A percentile compares a stretch with the other conserved stretches of the same genome.
Conservation (phyloP, 2,329 filamentous ascomycete genomes). For the Penicillium sumatraense region DNA sequence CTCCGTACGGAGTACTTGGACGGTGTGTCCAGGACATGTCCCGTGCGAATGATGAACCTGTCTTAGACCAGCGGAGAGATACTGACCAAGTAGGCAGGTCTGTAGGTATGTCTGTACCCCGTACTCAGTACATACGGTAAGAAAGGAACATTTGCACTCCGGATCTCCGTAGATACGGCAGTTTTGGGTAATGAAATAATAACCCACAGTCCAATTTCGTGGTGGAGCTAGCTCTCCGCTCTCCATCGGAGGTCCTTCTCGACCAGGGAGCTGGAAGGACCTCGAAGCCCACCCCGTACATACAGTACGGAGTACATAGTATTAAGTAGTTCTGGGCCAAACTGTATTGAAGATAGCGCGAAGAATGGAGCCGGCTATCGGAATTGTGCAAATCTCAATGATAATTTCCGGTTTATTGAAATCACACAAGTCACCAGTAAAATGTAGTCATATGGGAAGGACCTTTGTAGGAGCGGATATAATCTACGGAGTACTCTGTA, state of each 20-base stretch:
- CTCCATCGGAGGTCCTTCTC: conserved; percentile 18
- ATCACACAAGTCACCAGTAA: background rate
- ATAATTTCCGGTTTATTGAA: background rate
- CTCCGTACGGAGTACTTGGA: too few species aligned
- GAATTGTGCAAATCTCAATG: conserved; percentile 4
- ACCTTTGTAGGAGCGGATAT: background rate
- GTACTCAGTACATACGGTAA: background rate
- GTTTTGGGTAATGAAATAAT: background rate
- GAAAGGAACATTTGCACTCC: background rate
- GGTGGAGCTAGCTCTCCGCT: conserved; percentile 13
- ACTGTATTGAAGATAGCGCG: conserved; percentile 26
- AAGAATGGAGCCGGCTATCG: conserved; percentile 17
- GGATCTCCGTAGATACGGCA: background rate
- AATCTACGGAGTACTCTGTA: too few species aligned
- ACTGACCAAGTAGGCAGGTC: conserved; percentile 1
- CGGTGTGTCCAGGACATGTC: background rate
- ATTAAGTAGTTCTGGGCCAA: conserved; percentile 31
- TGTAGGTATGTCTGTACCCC: background rate
- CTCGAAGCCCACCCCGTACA: conserved; percentile 13
- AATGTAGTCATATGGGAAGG: background rate
- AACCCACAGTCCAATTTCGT: background rate
- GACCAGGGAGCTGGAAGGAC: conserved; percentile 14
- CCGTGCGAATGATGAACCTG: conserved; percentile 1
- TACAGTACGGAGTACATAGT: too few species aligned
- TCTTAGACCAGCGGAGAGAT: background rate